Base-by-base conservation (phyloP, 1,284 basidiomycete genomes). In the Ceratobasidium sp. region DNA sequence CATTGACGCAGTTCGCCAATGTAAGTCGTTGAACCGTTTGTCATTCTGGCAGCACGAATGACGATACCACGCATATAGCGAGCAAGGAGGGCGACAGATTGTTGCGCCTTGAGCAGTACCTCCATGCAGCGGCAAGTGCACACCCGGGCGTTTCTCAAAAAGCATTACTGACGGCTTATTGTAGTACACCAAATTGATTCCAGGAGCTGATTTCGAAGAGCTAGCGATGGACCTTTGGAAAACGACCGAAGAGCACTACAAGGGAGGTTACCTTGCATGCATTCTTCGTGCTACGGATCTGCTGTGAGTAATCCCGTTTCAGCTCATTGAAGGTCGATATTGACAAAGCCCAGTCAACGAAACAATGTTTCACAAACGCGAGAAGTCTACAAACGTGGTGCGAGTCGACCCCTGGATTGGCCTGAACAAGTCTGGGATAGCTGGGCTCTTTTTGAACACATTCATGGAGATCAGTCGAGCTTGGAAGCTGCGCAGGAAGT, bases 351-450 rank as follows among this genome's bases (percentile, higher is more conserved):
- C 69, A 91, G 88, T 67, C 86, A 86, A 72, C 81, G 85, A 27
- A 81, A 84, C 52, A 81, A 85, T 71, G 80, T 87, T 70, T 82
- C 85, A 12, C 80, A 84, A 57, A 90, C 89, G 0, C 86, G 93
- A 38, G 81, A 84, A 27, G 80, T 86, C 3, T 94, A 91, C 78
- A 79, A 81, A 22, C 84, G 87, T 68, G 81, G 89, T 13, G 85
- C 87, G 8, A 75, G 72, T 62, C 90, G 89, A 76, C 84, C 88
- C 50, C 75, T 96, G 45, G 95, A 98, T 78, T 97, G 94, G 90
- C 93, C 95, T 0, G 94, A 97, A 77, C 90, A 88, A 1, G 81
- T 98, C 4, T 93, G 93, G 86, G 91, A 95, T 70, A 90, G 91
- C 0, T 97, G 93, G 89, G 76, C 89, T 3, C 80, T 84, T 15